These are phyloP conservation scores for Fusarium sp. DNA, from an alignment of 2,329 filamentous ascomycete species.

Conservation along the genomic window DNA sequence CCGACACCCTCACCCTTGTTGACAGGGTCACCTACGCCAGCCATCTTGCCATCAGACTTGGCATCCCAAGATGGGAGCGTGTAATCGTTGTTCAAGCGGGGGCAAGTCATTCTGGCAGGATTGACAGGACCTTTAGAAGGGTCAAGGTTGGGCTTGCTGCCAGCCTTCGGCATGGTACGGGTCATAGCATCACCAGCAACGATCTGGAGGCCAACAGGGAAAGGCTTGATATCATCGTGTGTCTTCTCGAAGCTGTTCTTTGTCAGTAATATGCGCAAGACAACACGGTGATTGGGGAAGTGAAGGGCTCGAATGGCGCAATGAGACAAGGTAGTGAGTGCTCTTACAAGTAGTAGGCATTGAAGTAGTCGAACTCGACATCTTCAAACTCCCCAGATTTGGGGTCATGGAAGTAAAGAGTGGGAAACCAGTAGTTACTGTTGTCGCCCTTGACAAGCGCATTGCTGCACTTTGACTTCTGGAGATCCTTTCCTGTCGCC, in stretches of 20 bases:
- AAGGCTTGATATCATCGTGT: slow-evolving; percentile 73
- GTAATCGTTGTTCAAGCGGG: slow-evolving; percentile 58
- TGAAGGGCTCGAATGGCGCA: neutral
- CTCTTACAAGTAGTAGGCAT: slow-evolving; percentile 77
- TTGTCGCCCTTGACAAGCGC: slow-evolving; percentile 74
- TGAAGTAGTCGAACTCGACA: slow-evolving; percentile 77
- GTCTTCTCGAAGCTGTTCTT: slow-evolving; percentile 64
- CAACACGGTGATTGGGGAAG: neutral
- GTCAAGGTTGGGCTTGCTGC: slow-evolving; percentile 61
- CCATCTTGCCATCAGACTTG: slow-evolving; percentile 62
- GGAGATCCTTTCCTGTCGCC: slow-evolving; percentile 68
- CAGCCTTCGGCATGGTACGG: slow-evolving; percentile 65
- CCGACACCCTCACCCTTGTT: slow-evolving; percentile 67
- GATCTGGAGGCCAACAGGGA: slow-evolving; percentile 77
- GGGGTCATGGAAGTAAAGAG: slow-evolving; percentile 73
- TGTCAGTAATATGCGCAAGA: slow-evolving; percentile 17
- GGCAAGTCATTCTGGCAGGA: slow-evolving; percentile 68
- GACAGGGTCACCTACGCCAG: slow-evolving; percentile 63
- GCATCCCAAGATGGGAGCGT: slow-evolving; percentile 62
- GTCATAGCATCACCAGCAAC: slow-evolving; percentile 70
- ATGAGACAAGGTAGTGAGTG: neutral
- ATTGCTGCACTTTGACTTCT: slow-evolving; percentile 73
- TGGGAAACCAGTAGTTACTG: slow-evolving; percentile 81
- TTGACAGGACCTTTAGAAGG: slow-evolving; percentile 62
- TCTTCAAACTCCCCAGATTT: slow-evolving; percentile 70